Percentiles rank a stretch among this genome's conserved stretches.
Conservation (phyloP, 257 asterid species). For the Thymus quinquecostatus region DNA sequence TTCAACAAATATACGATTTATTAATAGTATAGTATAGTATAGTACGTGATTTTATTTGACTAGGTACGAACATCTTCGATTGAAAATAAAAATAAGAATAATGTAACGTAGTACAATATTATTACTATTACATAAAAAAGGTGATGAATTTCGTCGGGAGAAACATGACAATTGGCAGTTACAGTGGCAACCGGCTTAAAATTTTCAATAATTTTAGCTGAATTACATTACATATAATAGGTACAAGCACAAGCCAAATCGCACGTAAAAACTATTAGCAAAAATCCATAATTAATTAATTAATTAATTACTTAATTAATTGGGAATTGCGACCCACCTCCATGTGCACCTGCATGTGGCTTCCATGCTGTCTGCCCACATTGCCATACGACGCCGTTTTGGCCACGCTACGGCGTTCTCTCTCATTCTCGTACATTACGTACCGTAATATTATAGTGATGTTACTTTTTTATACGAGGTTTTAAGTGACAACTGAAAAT, state of each 20-base stretch:
- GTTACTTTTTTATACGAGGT: no score
- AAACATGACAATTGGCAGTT: conserved; percentile 26
- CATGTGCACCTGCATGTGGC: conserved; percentile 43
- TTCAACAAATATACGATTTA: neutral
- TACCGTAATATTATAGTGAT: no score
- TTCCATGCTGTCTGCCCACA: conserved; percentile 32
- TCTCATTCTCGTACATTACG: no score
- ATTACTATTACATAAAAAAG: no score
- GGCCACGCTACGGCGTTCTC: conserved; percentile 18
- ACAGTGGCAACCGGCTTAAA: neutral
- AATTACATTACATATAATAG: neutral
- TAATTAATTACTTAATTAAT: neutral
- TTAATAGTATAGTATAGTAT: neutral
- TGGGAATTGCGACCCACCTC: neutral
- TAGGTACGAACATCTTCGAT: neutral
- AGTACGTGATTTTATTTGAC: neutral
- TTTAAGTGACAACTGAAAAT: no score
- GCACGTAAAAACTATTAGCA: conserved; percentile 22
- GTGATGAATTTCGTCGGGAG: neutral
- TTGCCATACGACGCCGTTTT: neutral
- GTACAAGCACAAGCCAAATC: conserved; percentile 3
- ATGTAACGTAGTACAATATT: no score
- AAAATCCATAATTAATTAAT: conserved; percentile 5
- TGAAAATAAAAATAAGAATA: neutral
- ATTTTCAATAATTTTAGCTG: neutral